A percentile compares a stretch with the other conserved stretches of the same genome.
Conservation (phyloP, 495 filamentous ascomycete genomes). For the Bathelium albidoporum region DNA sequence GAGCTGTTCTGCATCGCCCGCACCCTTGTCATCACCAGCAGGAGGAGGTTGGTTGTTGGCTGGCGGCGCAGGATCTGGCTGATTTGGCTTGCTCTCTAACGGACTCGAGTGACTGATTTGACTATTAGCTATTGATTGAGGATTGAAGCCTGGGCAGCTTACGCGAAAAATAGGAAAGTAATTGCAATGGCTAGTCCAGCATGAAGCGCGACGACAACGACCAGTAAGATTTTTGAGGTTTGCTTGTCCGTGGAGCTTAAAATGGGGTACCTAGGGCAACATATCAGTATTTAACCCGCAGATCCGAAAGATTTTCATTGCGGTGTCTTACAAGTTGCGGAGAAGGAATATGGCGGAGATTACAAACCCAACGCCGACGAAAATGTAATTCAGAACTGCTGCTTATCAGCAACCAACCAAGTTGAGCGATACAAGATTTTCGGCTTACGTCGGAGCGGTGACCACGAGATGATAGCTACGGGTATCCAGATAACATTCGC, state of each 20-base stretch:
- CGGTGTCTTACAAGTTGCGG: slow-evolving; percentile 56
- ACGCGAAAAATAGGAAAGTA: slow-evolving; percentile 93
- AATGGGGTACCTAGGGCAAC: slow-evolving; percentile 54
- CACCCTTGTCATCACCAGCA: not conserved
- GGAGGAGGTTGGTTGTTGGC: not conserved
- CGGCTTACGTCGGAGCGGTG: slow-evolving; percentile 49
- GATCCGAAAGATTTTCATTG: too few relatives aligned
- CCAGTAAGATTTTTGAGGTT: slow-evolving; percentile 76
- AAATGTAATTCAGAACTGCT: slow-evolving; percentile 75
- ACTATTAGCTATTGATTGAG: not conserved
- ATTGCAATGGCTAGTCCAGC: slow-evolving; percentile 82
- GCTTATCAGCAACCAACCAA: slow-evolving; percentile 1
- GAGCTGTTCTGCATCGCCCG: not conserved
- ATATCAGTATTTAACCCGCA: too few relatives aligned
- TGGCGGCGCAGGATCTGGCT: not conserved
- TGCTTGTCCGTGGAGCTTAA: slow-evolving; percentile 85
- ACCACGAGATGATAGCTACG: slow-evolving; percentile 85
- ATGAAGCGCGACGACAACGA: slow-evolving; percentile 76
- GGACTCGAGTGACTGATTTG: not conserved
- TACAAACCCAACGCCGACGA: slow-evolving; percentile 83
- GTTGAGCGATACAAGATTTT: not conserved
- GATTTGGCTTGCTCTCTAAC: not conserved
- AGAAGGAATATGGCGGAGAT: slow-evolving; percentile 78
- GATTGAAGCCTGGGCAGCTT: slow-evolving; percentile 14
- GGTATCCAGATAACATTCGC: slow-evolving; percentile 93